Base-by-base conservation (phyloP, 208 protist species). In the Phytomonas sp. region DNA sequence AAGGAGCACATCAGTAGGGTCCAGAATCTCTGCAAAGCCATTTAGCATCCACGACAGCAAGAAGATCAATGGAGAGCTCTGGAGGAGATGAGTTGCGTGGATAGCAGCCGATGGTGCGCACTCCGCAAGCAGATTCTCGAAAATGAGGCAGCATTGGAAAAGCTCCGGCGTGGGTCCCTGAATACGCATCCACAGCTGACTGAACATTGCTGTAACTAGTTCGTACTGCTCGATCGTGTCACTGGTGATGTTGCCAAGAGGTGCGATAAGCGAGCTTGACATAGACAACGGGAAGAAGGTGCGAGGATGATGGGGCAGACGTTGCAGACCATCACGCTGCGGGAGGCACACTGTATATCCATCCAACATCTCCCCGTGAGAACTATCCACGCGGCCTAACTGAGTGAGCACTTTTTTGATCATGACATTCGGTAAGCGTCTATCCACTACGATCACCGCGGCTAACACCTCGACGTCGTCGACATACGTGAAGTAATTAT, bases 151-250 rank as follows among this genome's bases (percentile, higher is more conserved):
- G 69, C 88, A 93, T 73, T 93, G 87, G 53, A 84, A 59, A 33
- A 96, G 74, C 67, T 96, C 91, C 20, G 88, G 87, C 30, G 91
- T 95, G 40, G 91, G 88, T 4, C 91, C 84, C 71, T 94, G 91
- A 66, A 96, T 59, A 11, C 87, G 84, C 20, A 67, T 62, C 89
- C 91, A 96, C 60, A 96, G 66, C 75, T 94, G 85, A 61, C 80
- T 72, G 68, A 82, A 82, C 63, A 96, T 79, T 2, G 86, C 83
- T 9, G 83, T 69, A 17, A 80, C 28, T 26, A 96, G 77, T 66
- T 91, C 85, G 72, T 92, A 92, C 78, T 92, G 84, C 76, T 96
- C 91, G 34, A 81, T 76, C 23, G 81, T 91, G 62, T 96, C 89
- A 23, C 88, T 87, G 15, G 87, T 93, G 17, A 94, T 72, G 82